These are phyloP conservation scores for Tilletia walkeri DNA, from an alignment of 1,284 basidiomycete species.

Conservation along the genomic window DNA sequence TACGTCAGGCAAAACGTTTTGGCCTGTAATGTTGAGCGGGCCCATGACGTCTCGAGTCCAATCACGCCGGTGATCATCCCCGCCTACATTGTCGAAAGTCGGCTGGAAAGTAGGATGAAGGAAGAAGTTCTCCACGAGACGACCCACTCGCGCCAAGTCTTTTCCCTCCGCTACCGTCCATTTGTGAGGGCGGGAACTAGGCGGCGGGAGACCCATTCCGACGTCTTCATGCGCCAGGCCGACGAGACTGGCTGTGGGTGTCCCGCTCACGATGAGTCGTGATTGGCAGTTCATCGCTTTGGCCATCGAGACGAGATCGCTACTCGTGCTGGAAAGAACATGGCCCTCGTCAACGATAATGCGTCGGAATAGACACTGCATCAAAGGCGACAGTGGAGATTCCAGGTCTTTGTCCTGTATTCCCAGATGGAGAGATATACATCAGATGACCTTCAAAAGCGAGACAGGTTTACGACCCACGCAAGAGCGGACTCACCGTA, in stretches of 20 bases:
- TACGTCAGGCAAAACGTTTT: neutral
- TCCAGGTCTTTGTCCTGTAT: no score
- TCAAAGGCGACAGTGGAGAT: neutral
- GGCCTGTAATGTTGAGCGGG: neutral
- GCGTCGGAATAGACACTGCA: neutral
- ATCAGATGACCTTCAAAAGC: no score
- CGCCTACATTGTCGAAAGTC: neutral
- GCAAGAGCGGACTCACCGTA: no score
- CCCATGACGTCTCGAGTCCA: neutral
- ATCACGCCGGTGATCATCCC: neutral
- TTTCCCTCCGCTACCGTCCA: neutral
- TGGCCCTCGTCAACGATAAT: neutral
- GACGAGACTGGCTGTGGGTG: neutral
- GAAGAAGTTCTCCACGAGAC: neutral
- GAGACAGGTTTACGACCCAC: no score
- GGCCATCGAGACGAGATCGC: neutral
- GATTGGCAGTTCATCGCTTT: neutral
- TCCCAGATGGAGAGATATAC: no score
- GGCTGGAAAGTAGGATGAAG: neutral
- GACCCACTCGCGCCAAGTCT: neutral
- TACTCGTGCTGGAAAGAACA: neutral
- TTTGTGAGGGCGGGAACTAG: neutral
- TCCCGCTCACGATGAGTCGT: neutral
- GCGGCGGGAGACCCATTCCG: neutral
- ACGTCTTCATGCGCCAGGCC: neutral